Conservation (phyloP, 208 protist species). For the Sergeia podlipaevii region DNA sequence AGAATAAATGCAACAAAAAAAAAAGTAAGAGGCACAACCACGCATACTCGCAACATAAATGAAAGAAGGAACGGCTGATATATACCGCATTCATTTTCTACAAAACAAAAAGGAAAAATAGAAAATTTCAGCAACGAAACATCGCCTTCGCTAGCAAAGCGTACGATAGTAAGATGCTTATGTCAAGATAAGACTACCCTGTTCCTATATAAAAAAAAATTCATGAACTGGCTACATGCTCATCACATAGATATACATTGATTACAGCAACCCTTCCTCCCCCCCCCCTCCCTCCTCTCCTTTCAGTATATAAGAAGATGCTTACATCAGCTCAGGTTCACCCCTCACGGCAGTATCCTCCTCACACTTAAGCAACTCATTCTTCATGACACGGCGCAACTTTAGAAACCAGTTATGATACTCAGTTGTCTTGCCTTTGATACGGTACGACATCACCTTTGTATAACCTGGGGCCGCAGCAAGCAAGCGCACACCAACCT, state of each 20-base stretch:
- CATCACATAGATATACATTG: background rate
- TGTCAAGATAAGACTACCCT: too few species aligned
- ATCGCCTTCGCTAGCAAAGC: too few species aligned
- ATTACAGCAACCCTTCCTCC: too few species aligned
- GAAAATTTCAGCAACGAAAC: constrained; percentile 1
- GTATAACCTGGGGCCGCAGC: constrained; percentile 71
- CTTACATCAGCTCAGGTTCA: constrained; percentile 76
- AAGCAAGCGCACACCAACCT: constrained; percentile 68
- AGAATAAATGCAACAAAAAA: too few species aligned
- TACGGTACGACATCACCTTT: constrained; percentile 81
- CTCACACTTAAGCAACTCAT: constrained; percentile 77
- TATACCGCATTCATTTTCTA: too few species aligned
- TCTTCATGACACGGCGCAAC: constrained; percentile 66
- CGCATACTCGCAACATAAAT: too few species aligned
- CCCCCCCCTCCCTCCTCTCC: background rate
- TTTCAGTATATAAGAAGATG: background rate
- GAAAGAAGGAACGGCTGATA: constrained; percentile 7
- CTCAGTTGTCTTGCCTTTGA: constrained; percentile 70
- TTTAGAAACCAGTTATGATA: constrained; percentile 83
- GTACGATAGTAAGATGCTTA: too few species aligned
- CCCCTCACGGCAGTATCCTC: constrained; percentile 85
- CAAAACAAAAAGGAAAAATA: constrained; percentile 5
- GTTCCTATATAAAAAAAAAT: too few species aligned
- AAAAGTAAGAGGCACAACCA: too few species aligned
- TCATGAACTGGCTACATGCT: background rate